These are phyloP conservation scores for Candida tunisiensis DNA, from an alignment of 1,139 yeast species.

Conservation along the genomic window DNA sequence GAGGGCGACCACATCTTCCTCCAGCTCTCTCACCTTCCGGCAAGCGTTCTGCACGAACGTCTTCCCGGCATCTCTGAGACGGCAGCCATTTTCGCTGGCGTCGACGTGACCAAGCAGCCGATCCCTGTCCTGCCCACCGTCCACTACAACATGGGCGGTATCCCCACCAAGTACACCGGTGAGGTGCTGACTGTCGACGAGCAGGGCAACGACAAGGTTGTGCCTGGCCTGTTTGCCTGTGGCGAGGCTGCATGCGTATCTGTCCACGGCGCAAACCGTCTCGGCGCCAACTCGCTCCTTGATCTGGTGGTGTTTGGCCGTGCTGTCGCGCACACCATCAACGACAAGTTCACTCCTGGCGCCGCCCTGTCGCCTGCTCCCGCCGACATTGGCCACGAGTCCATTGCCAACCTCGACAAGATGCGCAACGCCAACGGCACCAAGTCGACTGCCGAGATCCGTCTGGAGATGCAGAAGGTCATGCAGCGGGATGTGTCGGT, in stretches of 20 bases:
- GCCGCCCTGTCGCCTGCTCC: slow-evolving; percentile 68
- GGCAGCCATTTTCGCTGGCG: slow-evolving; percentile 97
- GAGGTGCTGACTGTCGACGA: slow-evolving; percentile 76
- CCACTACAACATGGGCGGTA: slow-evolving; percentile 99
- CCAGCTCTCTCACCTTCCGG: slow-evolving; percentile 90
- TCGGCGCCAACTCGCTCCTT: slow-evolving; percentile 96
- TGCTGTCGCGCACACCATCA: slow-evolving; percentile 89
- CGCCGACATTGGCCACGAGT: slow-evolving; percentile 73
- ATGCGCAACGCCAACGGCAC: slow-evolving; percentile 78
- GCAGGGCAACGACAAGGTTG: slow-evolving; percentile 80
- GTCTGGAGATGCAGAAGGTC: slow-evolving; percentile 84
- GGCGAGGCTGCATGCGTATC: slow-evolving; percentile 99
- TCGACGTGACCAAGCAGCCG: slow-evolving; percentile 98
- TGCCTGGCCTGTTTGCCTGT: slow-evolving; percentile 91
- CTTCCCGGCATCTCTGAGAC: slow-evolving; percentile 99
- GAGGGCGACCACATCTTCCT: slow-evolving; percentile 87
- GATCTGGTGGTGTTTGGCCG: slow-evolving; percentile 97
- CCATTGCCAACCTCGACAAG: slow-evolving; percentile 80
- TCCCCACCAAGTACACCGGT: slow-evolving; percentile 96
- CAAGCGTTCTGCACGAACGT: slow-evolving; percentile 83
- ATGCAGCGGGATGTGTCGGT: slow-evolving; percentile 98
- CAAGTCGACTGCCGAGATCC: slow-evolving; percentile 69
- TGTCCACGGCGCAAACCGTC: slow-evolving; percentile 98
- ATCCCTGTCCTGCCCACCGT: slow-evolving; percentile 97
- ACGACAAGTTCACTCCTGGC: slow-evolving; percentile 76